Evolutionary conservation across 1,284 basidiomycete species (phyloP).

Genomic region (Ceratorhiza oryzae-sativae): DNA sequence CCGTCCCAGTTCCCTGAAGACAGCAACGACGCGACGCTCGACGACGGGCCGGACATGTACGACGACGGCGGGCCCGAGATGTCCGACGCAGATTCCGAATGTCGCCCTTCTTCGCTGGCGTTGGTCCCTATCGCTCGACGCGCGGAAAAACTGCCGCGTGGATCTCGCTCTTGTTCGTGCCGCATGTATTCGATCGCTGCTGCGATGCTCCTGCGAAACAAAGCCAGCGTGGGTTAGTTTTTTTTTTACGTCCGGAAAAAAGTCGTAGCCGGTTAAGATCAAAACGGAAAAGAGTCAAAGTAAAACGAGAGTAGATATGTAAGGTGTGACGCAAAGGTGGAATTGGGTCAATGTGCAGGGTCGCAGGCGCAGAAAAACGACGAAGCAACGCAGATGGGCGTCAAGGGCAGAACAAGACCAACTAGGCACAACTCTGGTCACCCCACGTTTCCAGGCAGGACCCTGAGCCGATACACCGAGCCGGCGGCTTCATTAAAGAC

Average conservation of each 20-base stretch:
- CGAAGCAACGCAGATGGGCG: neutral
- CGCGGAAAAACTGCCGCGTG: constrained; percentile 14
- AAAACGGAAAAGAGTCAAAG: neutral
- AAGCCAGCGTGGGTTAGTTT: constrained; percentile 16
- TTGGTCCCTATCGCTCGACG: constrained; percentile 3
- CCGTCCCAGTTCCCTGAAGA: constrained; percentile 3
- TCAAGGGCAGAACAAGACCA: neutral
- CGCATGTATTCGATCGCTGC: constrained; percentile 39
- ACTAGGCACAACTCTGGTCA: neutral
- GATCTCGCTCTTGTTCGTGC: constrained; percentile 24
- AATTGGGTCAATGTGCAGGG: neutral
- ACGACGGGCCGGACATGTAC: constrained; percentile 22
- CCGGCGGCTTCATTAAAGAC: constrained; percentile 4
- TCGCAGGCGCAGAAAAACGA: neutral
- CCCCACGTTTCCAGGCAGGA: neutral
- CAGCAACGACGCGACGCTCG: constrained; percentile 35
- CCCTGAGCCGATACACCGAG: neutral
- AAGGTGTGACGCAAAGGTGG: neutral
- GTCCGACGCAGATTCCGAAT: constrained; percentile 21
- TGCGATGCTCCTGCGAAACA: constrained; percentile 31
- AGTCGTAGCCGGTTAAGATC: neutral
- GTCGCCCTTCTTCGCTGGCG: neutral
- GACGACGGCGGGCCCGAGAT: constrained; percentile 16
- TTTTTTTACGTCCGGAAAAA: neutral
- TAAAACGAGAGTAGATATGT: neutral